phyloP scores from a whole-genome alignment of 768 basidiomycete species.

The Ramaria sp. region DNA sequence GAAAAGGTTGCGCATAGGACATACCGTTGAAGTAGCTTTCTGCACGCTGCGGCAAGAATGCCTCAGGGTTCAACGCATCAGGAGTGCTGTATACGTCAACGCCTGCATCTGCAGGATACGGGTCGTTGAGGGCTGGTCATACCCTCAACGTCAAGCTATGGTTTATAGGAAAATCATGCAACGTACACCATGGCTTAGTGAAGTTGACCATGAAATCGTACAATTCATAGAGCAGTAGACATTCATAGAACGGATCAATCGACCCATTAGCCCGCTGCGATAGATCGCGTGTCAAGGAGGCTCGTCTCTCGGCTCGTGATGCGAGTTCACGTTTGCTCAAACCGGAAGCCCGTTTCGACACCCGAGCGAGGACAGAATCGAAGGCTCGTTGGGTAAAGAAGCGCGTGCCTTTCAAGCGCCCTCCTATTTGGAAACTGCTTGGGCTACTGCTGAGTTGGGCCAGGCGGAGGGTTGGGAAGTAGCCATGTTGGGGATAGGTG shows the following conservation, averaged over 20 bases:
- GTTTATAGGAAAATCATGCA: not conserved
- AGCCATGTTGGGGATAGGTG: slow-evolving; percentile 52
- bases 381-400: not conserved
- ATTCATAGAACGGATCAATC: slow-evolving; percentile 34
- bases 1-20: slow-evolving; percentile 10
- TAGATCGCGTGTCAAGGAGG: slow-evolving; percentile 35
- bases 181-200: slow-evolving; percentile 47
- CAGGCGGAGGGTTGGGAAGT: slow-evolving; percentile 29
- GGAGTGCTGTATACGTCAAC: slow-evolving; percentile 12
- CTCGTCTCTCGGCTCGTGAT: not conserved
- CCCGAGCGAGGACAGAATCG: not conserved
- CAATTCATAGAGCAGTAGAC: slow-evolving; percentile 51
- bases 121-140: not conserved
- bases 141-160: too few relatives aligned
- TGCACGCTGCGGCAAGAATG: slow-evolving; percentile 37
- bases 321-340: slow-evolving; percentile 5
- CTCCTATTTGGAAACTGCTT: not conserved
- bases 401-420: not conserved
- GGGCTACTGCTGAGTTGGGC: slow-evolving; percentile 9
- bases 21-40: slow-evolving; percentile 53
- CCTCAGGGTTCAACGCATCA: slow-evolving; percentile 43
- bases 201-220: slow-evolving; percentile 64
- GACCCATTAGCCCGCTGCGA: slow-evolving; percentile 39
- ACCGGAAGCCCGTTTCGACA: not conserved
- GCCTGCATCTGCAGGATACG: not conserved